These are phyloP conservation scores for Elsinoe batatas DNA, from an alignment of 2,329 filamentous ascomycete species.

Conservation along the genomic window DNA sequence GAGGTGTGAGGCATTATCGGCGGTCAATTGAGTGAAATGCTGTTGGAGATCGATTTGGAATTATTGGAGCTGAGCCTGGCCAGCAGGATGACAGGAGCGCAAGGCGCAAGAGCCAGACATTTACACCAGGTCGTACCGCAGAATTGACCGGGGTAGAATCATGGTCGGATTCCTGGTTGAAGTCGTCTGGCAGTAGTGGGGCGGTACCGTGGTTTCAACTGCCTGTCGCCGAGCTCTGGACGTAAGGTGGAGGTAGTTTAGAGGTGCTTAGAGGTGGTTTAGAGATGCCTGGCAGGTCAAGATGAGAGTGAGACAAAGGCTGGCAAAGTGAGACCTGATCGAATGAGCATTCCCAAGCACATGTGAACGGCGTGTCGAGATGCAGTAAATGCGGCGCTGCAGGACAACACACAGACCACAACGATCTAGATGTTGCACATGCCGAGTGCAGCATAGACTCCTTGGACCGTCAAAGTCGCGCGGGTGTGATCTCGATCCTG, in stretches of 20 bases:
- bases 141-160: not conserved
- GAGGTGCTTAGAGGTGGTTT: not conserved
- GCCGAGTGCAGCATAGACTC: not conserved
- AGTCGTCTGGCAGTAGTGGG: constrained; percentile 3
- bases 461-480: not conserved
- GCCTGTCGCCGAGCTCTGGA: constrained; percentile 4
- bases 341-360: constrained; percentile 1
- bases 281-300: not conserved
- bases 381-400: not conserved
- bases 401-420: not conserved
- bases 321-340: constrained; percentile 9
- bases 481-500: not conserved
- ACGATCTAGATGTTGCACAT: not conserved
- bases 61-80: constrained; percentile 4
- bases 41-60: not conserved
- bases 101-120: constrained; percentile 8
- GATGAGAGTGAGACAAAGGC: constrained; percentile 6
- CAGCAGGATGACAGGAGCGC: constrained; percentile 6
- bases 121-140: constrained; percentile 6
- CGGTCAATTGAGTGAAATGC: constrained; percentile 1
- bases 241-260: not conserved
- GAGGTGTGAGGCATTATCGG: constrained; percentile 15
- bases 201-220: not conserved
- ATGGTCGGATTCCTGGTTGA: constrained; percentile 5
- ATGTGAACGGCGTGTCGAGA: constrained; percentile 1